Evolutionary conservation across 2,329 filamentous ascomycete species (phyloP), one percentile per base, ranked within the genome.

Genomic region (Monosporascus sp.): DNA sequence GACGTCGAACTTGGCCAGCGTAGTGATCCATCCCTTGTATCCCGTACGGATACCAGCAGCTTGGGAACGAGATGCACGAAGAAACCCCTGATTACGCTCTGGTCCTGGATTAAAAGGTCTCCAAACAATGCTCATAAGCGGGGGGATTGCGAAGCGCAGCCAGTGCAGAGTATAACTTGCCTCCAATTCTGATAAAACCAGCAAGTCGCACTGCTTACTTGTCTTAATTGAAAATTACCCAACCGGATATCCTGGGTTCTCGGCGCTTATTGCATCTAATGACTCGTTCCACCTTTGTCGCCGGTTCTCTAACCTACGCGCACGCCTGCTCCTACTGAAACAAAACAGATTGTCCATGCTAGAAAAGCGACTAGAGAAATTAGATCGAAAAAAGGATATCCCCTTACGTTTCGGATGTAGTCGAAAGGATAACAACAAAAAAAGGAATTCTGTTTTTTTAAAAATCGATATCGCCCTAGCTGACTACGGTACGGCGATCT

Each of bases 181-280:
- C 7, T 28, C 26, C 26, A 8, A 28, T 28, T 28, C 26, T 28
- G 7, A 28, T 28, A 2, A 9, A 28, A 28, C 26, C 26, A 28
- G 26, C 7, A 1, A 28, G 26, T 28, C 26, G 26, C 26, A 28
- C 7, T 9, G 26, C 26, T 28, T 28, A 28, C 26, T 28, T 3
- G 26, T 8, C 26, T 28, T 2, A 68, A 64, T 68, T 38, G 64
- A 68, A 40, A 60, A 66, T 28, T 64, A 61, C 52, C 56, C 49
- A 15, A 14, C 52, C 2, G 68, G 69, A 4, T 71, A 70, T 52
- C 68, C 68, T 26, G 63, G 58, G 9, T 67, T 61, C 49, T 53
- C 64, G 8, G 66, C 67, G 9, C 65, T 70, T n/a, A 53, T 68
- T 3, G 55, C 58, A n/a, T 51, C 65, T 1, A 50, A 69, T 46